Base-by-base conservation (phyloP, 2,329 filamentous ascomycete species). In the Ophiostoma montium region DNA sequence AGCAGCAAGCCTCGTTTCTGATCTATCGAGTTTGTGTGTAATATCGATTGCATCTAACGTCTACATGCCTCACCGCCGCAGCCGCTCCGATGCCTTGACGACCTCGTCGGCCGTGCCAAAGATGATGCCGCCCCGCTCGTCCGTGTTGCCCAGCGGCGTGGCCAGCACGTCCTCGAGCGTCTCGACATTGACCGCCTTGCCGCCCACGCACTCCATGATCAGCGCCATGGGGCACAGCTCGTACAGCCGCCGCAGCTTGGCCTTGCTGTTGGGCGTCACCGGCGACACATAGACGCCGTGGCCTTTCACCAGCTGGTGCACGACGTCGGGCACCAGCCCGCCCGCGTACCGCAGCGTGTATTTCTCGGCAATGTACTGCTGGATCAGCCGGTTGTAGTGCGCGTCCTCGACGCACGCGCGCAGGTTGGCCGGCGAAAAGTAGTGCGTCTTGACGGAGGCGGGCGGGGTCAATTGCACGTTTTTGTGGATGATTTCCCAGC, bases 381-480 rank as follows among this genome's bases (percentile, higher is more conserved):
- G 61, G 5, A 81, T 62, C 0, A 81, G 65, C 0, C 46, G 50
- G 60, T 69, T 65, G 59, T 81, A 82, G 27, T 55, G 54, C 6
- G 61, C 56, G 41, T 71, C 63, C 16, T 79, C 71, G 0, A 70
- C 69, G 0, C 77, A 76, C 0, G 72, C 67, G 10, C 78, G 72
- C 48, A 80, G 60, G 55, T 82, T 82, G 5, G 77, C 77, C 0
- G 78, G 78, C 0, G 78, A 74, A 55, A 82, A 81, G 58, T 80
- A 81, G 0, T 71, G 66, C 23, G 74, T 73, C 33, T 13, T 36
- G 39, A 48, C 35, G 55, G 67, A 69, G 54, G 66, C 65, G 0
- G 68, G 66, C 3, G n/a, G n/a, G n/a, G 63, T 54, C 1, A 54
- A 35, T 8, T 56, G 60, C 6, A 78, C 63, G 0, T 55, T 43